Percentiles rank a stretch among this genome's conserved stretches.
These are phyloP conservation scores for Eucalyptus regnans DNA, from an alignment of 345 rosid species.

Conservation along the genomic window DNA sequence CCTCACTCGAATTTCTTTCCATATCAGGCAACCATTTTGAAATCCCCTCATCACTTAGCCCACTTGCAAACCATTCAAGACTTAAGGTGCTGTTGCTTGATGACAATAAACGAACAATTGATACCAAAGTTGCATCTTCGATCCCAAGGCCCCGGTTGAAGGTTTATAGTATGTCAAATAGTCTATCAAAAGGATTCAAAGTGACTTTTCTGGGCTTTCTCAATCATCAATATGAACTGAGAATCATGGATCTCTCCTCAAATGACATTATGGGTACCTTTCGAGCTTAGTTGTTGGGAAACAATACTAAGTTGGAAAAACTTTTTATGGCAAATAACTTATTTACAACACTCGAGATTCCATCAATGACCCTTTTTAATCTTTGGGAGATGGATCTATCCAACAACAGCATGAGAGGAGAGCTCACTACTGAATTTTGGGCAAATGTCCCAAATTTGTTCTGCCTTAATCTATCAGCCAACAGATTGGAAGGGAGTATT, in stretches of 20 bases:
- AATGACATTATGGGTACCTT: neutral
- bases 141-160: neutral
- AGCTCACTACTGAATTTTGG: neutral
- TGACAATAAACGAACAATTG: neutral
- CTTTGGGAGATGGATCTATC: rapidly evolving
- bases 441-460: neutral
- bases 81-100: neutral
- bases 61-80: neutral
- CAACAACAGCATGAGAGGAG: neutral
- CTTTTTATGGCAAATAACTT: neutral
- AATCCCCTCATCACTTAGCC: neutral
- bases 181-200: neutral
- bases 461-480: rapidly evolving
- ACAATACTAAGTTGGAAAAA: rapidly evolving
- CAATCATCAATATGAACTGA: neutral
- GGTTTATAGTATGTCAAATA: neutral
- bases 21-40: neutral
- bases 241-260: rapidly evolving
- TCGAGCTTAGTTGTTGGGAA: neutral
- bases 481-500: neutral
- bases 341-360: neutral
- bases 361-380: neutral
- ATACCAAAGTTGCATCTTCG: neutral
- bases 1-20: neutral
- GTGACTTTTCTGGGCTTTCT: neutral